A percentile compares a stretch with the other conserved stretches of the same genome.
Conservation (phyloP, 78 protist genomes). For the Dictyostelium citrinum region DNA sequence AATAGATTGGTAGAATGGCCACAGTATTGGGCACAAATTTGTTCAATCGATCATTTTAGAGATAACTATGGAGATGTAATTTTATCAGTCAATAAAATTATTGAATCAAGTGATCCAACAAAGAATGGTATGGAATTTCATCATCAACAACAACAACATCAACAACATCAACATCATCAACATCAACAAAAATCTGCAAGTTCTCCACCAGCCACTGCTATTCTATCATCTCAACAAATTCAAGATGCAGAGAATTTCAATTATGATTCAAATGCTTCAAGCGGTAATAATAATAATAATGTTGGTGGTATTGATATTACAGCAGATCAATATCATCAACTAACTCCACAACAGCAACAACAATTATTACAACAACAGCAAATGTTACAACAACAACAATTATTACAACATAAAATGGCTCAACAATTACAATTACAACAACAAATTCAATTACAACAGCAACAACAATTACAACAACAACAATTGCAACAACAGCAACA, state of each 20-base stretch:
- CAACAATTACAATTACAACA: background rate
- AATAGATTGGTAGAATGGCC: conserved; percentile 94
- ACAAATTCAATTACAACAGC: background rate
- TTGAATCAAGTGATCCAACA: background rate
- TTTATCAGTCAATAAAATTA: conserved; percentile 6
- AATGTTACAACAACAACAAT: background rate
- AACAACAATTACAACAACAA: background rate
- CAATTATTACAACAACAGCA: background rate
- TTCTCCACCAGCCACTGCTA: conserved; percentile 33
- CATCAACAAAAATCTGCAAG: background rate
- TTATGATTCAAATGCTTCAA: conserved; percentile 8
- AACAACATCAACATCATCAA: background rate
- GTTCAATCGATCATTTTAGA: conserved; percentile 52
- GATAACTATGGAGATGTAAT: conserved; percentile 41
- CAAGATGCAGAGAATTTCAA: conserved; percentile 45
- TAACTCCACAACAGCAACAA: background rate
- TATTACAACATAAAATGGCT: background rate
- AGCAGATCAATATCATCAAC: background rate
- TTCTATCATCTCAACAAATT: conserved; percentile 9
- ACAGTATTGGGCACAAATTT: conserved; percentile 88
- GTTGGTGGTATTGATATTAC: background rate
- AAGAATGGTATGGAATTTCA: background rate
- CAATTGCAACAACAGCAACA: background rate
- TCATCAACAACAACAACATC: background rate
- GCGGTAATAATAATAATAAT: background rate